These are phyloP conservation scores for Boletus rufocinnamomeus DNA, from an alignment of 768 basidiomycete species.

Conservation along the genomic window DNA sequence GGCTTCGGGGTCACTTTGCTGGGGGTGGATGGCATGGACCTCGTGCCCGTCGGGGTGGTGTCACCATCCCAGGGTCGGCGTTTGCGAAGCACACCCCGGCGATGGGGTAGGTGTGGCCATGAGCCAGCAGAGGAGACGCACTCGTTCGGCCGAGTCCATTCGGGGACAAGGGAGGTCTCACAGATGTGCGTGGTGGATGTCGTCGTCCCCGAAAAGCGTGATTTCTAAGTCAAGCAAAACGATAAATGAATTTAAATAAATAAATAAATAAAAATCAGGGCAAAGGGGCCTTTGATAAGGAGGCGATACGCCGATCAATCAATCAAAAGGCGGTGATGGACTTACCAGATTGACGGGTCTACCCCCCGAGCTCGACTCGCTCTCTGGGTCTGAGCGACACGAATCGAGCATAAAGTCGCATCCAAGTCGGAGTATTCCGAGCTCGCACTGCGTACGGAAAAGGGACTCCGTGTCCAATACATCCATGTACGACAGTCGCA, in stretches of 20 bases:
- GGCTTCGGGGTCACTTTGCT: neutral
- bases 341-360: slow-evolving; percentile 22
- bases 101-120: slow-evolving; percentile 28
- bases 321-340: neutral
- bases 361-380: slow-evolving; percentile 2
- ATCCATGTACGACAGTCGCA: slow-evolving; percentile 24
- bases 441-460: slow-evolving; percentile 13
- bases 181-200: slow-evolving; percentile 26
- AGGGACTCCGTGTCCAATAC: slow-evolving; percentile 25
- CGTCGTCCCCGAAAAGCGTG: slow-evolving; percentile 39
- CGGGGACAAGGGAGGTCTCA: slow-evolving; percentile 7
- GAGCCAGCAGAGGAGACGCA: slow-evolving; percentile 20
- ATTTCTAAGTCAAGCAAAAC: slow-evolving; percentile 22
- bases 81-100: slow-evolving; percentile 33
- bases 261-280: neutral
- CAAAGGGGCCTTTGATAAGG: neutral
- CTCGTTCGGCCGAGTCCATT: slow-evolving; percentile 1
- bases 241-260: neutral
- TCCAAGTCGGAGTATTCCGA: slow-evolving; percentile 19
- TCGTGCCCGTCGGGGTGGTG: neutral
- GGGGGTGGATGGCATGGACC: slow-evolving; percentile 17
- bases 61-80: slow-evolving; percentile 23
- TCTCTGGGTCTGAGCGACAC: slow-evolving; percentile 20
- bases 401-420: slow-evolving; percentile 27
- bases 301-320: neutral